These are phyloP conservation scores for Pezicula rhizophila DNA, from an alignment of 2,329 filamentous ascomycete genomes.

Conservation along the genomic window DNA sequence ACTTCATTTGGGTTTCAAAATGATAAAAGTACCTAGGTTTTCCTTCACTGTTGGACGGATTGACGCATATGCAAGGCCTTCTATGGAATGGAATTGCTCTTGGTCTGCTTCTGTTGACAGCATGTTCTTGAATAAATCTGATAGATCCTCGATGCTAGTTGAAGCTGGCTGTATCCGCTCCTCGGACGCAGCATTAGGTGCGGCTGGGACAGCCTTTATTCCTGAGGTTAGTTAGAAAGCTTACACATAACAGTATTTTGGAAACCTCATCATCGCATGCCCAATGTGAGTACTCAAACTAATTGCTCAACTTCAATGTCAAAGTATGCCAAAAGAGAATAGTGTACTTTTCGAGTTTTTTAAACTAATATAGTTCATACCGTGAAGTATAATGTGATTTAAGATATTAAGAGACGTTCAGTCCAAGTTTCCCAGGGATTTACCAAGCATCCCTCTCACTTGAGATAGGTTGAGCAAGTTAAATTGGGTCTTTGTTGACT, in stretches of 20 bases:
- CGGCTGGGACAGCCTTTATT: constrained; percentile 27
- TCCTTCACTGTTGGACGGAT: constrained; percentile 83
- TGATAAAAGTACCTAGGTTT: constrained; percentile 39
- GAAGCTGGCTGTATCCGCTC: constrained; percentile 42
- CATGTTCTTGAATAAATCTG: constrained; percentile 59
- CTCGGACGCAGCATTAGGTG: constrained; percentile 20
- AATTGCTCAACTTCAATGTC: too few species aligned
- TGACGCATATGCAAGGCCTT: constrained; percentile 88
- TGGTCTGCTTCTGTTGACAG: constrained; percentile 48
- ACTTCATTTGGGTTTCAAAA: too few species aligned
- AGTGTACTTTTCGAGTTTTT: too few species aligned
- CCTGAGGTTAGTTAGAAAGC: constrained; percentile 28
- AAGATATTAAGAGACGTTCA: too few species aligned
- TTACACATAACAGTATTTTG: constrained; percentile 13
- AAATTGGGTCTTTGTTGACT: constrained; percentile 4
- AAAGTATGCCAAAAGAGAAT: too few species aligned
- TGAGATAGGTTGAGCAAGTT: too few species aligned
- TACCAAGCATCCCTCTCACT: too few species aligned
- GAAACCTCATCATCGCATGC: too few species aligned
- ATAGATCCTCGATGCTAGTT: constrained; percentile 60
- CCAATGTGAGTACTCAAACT: too few species aligned
- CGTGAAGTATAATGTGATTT: too few species aligned
- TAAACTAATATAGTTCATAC: too few species aligned
- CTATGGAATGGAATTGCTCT: constrained; percentile 65
- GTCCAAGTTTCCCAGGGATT: too few species aligned